Evolutionary conservation across 768 basidiomycete species (phyloP), one percentile per base, ranked within the genome.

Genomic region (Tulasnella calospora): DNA sequence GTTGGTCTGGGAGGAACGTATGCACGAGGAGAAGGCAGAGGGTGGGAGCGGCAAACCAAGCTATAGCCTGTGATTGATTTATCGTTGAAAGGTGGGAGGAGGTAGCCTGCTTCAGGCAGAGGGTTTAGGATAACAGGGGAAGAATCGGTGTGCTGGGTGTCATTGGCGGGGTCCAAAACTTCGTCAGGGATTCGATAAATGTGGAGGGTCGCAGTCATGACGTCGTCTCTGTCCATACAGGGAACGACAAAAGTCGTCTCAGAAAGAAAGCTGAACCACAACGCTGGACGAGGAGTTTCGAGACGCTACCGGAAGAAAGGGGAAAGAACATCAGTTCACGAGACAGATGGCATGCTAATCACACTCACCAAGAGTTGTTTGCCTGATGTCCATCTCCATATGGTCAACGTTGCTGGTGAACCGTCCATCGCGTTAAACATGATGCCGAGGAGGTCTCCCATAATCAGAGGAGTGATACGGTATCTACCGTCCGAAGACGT

Each of bases 381-480:
- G 13, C 77, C 69, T 9, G 77, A 73, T 2, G 77, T 78, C 77
- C 77, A 78, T 23, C 77, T 44, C 77, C 77, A 78, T 27, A 78
- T 69, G 23, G 44, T 71, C 27, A 78, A 73, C 2, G 44, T 78
- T 23, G 67, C 38, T 1, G 69, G 69, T 8, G 77, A 78, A 12
- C 77, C 77, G 44, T 78, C 77, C 61, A 72, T 69, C 27, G 35
- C 40, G 46, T 46, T 71, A 30, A 44, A 71, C 35, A 78, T 33
- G 44, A 78, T 71, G 27, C 40, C 77, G 4, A 78, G 44, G 44
- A 78, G 67, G 46, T 78, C 77, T 44, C 77, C 77, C 40, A 51
- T 57, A 21, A 78, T 47, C 10, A 71, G 36, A 71, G 77, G 77
- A 9, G 70, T 57, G 27, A 72, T 46, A 21, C 77, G 46, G 21